Conservation (phyloP, 1,284 basidiomycete genomes). For the Phenoliferia sp. region DNA sequence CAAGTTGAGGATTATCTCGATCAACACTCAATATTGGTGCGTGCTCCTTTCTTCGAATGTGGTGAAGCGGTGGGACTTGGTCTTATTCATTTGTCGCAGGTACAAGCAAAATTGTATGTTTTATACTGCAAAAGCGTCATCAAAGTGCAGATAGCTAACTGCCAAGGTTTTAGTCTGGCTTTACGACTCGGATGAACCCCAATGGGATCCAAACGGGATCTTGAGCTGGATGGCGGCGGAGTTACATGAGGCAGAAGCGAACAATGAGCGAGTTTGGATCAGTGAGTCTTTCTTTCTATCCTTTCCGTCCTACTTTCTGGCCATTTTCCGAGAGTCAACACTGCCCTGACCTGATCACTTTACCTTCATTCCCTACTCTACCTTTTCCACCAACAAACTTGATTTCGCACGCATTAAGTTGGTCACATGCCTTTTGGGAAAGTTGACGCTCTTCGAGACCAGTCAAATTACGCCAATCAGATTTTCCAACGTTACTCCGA, state of each 20-base stretch:
- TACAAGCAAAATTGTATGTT: conserved; percentile 30
- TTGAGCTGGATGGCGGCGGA: conserved; percentile 49
- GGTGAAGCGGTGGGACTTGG: background rate
- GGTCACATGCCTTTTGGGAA: conserved; percentile 45
- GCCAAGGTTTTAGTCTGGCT: conserved; percentile 48
- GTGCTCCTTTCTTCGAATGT: conserved; percentile 23
- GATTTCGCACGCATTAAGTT: conserved; percentile 19
- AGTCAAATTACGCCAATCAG: conserved; percentile 47
- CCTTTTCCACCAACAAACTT: background rate
- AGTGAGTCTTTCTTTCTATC: background rate
- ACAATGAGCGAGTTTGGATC: conserved; percentile 51
- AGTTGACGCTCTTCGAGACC: conserved; percentile 45
- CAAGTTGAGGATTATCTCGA: conserved; percentile 46
- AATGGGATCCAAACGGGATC: conserved; percentile 49
- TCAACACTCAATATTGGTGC: conserved; percentile 59
- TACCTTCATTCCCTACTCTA: no score
- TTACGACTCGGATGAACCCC: conserved; percentile 47
- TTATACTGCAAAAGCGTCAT: background rate
- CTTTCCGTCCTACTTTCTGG: no score
- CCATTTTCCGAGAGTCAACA: no score
- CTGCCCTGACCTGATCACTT: background rate
- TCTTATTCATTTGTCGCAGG: conserved; percentile 17
- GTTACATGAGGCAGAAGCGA: conserved; percentile 54
- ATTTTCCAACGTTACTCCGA: conserved; percentile 55
- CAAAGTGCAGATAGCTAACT: background rate